Conservation (phyloP, 192 early-diverging fungal species). For the Backusella westeae region DNA sequence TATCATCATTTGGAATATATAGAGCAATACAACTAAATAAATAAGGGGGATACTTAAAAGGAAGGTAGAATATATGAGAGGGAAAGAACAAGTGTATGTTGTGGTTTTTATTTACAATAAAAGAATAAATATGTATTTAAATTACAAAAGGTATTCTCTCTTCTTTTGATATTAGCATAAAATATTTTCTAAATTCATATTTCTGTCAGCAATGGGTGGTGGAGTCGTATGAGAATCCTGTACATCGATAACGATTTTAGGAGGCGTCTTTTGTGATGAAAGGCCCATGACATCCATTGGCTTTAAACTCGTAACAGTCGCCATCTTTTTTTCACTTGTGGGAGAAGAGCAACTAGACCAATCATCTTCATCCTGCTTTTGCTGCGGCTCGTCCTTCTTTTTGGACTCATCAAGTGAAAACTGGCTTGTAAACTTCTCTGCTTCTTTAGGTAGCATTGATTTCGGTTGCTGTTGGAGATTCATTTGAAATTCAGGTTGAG, state of each 20-base stretch:
- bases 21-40: neutral
- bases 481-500: conserved; percentile 4
- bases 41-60: neutral
- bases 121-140: neutral
- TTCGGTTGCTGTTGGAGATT: conserved; percentile 20
- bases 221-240: neutral
- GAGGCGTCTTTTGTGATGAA: neutral
- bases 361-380: neutral
- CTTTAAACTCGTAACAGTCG: neutral
- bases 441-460: conserved; percentile 31
- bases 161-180: conserved; percentile 5
- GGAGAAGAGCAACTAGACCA: neutral
- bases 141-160: neutral
- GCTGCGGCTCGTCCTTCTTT: neutral
- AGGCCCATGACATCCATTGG: conserved; percentile 14
- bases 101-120: conserved; percentile 3
- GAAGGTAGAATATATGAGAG: neutral
- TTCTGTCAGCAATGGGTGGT: conserved; percentile 4
- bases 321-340: neutral
- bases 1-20: neutral
- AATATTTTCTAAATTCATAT: conserved; percentile 16
- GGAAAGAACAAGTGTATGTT: neutral
- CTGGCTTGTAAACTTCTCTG: conserved; percentile 24
- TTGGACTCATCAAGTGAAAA: conserved; percentile 3
- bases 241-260: neutral